These are phyloP conservation scores for Artomyces pyxidatus DNA, from an alignment of 768 basidiomycete species.

Conservation along the genomic window DNA sequence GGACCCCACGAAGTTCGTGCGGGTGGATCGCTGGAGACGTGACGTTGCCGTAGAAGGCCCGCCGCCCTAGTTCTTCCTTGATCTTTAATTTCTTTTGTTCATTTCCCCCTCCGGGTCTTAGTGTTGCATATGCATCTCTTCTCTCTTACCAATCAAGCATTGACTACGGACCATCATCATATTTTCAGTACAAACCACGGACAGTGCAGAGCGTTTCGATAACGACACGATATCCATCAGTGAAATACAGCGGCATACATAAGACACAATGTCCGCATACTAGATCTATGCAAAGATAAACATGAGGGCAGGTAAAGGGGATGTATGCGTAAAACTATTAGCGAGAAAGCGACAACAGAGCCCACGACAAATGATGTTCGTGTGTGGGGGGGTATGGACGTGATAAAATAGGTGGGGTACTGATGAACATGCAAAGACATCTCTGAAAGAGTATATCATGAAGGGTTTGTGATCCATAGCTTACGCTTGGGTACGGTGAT, in stretches of 20 bases:
- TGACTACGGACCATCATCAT: background rate
- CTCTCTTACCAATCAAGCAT: background rate
- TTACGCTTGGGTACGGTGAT: constrained; percentile 66
- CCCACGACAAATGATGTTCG: background rate
- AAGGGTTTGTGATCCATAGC: constrained; percentile 67
- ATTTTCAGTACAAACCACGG: constrained; percentile 11
- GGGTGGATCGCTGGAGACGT: constrained; percentile 76
- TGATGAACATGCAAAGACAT: background rate
- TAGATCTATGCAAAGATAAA: constrained; percentile 13
- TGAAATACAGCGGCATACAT: constrained; percentile 17
- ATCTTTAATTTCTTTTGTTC: constrained; percentile 9
- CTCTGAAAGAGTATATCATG: constrained; percentile 17
- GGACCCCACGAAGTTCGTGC: constrained; percentile 58
- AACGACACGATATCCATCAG: constrained; percentile 18
- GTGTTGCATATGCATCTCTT: background rate
- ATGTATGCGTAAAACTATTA: background rate
- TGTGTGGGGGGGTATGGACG: background rate
- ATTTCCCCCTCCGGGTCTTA: constrained; percentile 7
- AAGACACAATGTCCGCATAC: constrained; percentile 14
- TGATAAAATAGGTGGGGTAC: background rate
- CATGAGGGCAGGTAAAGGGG: background rate
- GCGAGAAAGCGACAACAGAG: background rate
- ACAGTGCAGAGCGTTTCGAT: constrained; percentile 11
- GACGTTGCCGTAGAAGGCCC: constrained; percentile 71
- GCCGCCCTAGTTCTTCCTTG: constrained; percentile 11